A percentile compares a stretch with the other conserved stretches of the same genome.
These are phyloP conservation scores for Fusarium odoratissimum DNA, from an alignment of 2,329 filamentous ascomycete species.

Conservation along the genomic window DNA sequence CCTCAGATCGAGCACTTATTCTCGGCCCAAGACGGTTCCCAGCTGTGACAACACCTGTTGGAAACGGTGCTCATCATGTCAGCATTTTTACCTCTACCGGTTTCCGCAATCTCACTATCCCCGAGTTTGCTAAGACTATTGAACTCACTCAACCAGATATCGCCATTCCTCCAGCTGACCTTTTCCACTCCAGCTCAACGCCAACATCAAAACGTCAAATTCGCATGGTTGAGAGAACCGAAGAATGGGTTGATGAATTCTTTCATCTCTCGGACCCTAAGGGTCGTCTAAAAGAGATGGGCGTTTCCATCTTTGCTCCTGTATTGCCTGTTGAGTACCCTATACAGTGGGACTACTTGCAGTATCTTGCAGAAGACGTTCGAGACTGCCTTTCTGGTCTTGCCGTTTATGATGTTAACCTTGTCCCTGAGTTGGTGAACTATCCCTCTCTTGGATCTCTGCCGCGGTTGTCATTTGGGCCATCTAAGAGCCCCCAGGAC, in stretches of 20 bases:
- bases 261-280: slow-evolving; percentile 55
- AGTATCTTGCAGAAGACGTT: slow-evolving; percentile 74
- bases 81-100: slow-evolving; percentile 89
- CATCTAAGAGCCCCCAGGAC: slow-evolving; percentile 77
- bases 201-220: slow-evolving; percentile 78
- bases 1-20: slow-evolving; percentile 73
- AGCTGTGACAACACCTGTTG: slow-evolving; percentile 76
- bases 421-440: slow-evolving; percentile 73
- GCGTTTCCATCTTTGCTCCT: slow-evolving; percentile 68
- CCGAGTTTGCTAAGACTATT: slow-evolving; percentile 75
- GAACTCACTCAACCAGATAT: slow-evolving; percentile 81
- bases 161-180: slow-evolving; percentile 80
- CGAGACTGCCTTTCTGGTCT: slow-evolving; percentile 71
- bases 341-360: slow-evolving; percentile 83
- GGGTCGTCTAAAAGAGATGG: slow-evolving; percentile 43
- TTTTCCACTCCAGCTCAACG: slow-evolving; percentile 60
- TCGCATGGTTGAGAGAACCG: slow-evolving; percentile 88
- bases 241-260: slow-evolving; percentile 81
- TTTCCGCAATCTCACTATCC: slow-evolving; percentile 76
- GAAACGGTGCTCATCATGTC: slow-evolving; percentile 77
- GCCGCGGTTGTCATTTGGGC: slow-evolving; percentile 79
- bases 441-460: slow-evolving; percentile 67
- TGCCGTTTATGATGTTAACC: slow-evolving; percentile 80
- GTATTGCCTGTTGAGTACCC: slow-evolving; percentile 80
- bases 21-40: slow-evolving; percentile 83